A percentile compares a stretch with the other conserved stretches of the same genome.
These are phyloP conservation scores for Suillus paluster DNA, from an alignment of 768 basidiomycete genomes.

Conservation along the genomic window DNA sequence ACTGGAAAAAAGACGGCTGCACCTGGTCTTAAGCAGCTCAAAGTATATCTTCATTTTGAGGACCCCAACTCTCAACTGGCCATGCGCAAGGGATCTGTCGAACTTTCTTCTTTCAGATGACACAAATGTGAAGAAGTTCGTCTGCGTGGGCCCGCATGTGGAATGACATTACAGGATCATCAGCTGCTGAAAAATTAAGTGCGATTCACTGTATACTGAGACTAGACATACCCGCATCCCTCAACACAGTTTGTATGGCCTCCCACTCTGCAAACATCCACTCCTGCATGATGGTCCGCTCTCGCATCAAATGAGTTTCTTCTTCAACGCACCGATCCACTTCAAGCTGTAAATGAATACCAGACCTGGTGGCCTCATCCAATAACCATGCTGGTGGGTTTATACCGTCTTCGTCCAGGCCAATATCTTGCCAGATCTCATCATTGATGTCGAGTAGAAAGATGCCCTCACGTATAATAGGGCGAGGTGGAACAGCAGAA, in stretches of 20 bases:
- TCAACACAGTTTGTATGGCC: no score
- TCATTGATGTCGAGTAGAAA: no score
- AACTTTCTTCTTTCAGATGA: not conserved
- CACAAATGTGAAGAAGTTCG: not conserved
- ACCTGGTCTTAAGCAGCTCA: not conserved
- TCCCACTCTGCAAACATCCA: no score
- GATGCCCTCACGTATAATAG: conserved; percentile 13
- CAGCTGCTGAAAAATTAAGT: not conserved
- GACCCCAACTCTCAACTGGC: conserved; percentile 3
- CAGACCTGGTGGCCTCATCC: no score
- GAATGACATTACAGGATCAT: not conserved
- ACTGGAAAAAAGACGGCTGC: not conserved
- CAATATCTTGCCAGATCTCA: no score
- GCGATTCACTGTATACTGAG: not conserved
- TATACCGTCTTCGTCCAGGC: no score
- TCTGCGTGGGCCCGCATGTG: not conserved
- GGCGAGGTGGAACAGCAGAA: conserved; percentile 22
- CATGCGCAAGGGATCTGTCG: not conserved
- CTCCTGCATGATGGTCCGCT: no score
- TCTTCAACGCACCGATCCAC: no score
- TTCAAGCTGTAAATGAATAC: no score
- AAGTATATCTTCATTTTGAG: not conserved
- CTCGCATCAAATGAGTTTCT: no score
- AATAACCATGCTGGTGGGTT: no score
- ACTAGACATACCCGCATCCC: conserved; percentile 12